Evolutionary conservation across 148 eudicot genomes (phyloP).

Genomic region (Camellia japonica): DNA sequence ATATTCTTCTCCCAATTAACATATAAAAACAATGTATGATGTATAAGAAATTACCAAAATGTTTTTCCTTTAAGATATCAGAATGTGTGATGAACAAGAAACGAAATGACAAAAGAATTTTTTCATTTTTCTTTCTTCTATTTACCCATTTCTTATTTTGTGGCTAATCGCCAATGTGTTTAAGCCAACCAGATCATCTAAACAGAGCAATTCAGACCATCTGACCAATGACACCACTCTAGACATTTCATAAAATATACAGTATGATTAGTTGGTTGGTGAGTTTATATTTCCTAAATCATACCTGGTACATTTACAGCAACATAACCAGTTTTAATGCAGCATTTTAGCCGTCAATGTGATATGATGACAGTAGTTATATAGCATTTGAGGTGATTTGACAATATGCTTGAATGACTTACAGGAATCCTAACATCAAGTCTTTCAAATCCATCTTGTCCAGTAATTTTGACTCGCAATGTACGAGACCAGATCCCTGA

Average conservation of each 20-base stretch:
- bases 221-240: constrained; percentile 2
- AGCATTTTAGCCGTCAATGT: neutral
- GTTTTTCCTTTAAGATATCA: neutral
- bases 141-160: neutral
- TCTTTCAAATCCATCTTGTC: constrained; percentile 79
- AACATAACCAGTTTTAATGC: neutral
- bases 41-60: too few relatives aligned
- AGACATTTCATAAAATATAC: neutral
- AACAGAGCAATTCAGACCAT: neutral
- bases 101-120: neutral
- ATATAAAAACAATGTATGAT: too few relatives aligned
- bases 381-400: neutral
- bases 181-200: constrained; percentile 6
- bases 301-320: neutral
- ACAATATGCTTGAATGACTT: constrained; percentile 30
- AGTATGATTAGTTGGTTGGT: neutral
- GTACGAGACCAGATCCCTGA: constrained; percentile 75
- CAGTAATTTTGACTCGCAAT: constrained; percentile 78
- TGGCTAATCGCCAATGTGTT: neutral
- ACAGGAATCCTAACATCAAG: constrained; percentile 90
- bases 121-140: neutral
- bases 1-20: neutral
- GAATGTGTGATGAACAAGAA: neutral
- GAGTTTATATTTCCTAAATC: neutral
- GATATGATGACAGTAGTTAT: neutral